A percentile compares a stretch with the other conserved stretches of the same genome.
Evolutionary conservation across 2,329 filamentous ascomycete genomes (phyloP).

Genomic region (Tolypocladium ovalisporum): DNA sequence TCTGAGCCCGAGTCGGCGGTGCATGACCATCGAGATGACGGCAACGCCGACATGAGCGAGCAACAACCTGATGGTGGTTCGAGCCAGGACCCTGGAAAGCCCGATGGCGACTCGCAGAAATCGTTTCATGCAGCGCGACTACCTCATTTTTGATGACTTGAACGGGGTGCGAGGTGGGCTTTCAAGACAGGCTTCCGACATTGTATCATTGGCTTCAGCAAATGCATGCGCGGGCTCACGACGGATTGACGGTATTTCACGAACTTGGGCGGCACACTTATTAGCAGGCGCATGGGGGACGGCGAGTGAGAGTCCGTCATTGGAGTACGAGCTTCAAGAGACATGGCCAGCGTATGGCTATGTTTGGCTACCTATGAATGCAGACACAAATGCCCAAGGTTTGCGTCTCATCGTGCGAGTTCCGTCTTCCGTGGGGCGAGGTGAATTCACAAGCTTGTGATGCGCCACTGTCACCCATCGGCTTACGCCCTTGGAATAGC

Average conservation of each 20-base stretch:
- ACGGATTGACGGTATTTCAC: not conserved
- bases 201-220: slow-evolving; percentile 1
- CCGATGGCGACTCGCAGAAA: not conserved
- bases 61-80: not conserved
- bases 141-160: slow-evolving; percentile 39
- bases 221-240: not conserved
- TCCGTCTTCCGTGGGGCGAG: not conserved
- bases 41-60: not conserved
- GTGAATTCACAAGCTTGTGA: not conserved
- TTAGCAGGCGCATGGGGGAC: not conserved
- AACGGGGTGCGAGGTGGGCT: not conserved
- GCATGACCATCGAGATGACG: not conserved
- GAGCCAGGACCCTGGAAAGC: not conserved
- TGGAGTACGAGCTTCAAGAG: not conserved
- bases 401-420: not conserved
- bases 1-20: not conserved
- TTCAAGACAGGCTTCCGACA: not conserved
- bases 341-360: not conserved
- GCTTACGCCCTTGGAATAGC: not conserved
- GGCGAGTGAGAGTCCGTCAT: not conserved
- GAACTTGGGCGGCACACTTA: not conserved
- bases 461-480: not conserved
- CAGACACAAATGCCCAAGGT: not conserved
- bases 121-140: slow-evolving; percentile 48
- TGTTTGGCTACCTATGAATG: not conserved